Base-by-base conservation (phyloP, 805 yeast genomes). In the Pichia exigua region DNA sequence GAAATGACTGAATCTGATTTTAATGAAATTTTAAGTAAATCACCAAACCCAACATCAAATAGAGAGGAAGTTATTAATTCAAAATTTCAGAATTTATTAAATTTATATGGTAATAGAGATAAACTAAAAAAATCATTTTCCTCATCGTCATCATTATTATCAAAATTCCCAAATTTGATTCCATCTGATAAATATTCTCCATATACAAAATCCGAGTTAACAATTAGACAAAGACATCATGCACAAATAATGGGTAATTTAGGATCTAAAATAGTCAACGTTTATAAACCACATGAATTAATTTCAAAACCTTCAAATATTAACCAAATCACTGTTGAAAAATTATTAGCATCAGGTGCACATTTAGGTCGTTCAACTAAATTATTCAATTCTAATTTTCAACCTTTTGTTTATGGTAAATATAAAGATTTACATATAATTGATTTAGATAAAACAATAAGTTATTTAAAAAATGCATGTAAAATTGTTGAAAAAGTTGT, bases 291-390 rank as follows among this genome's bases (percentile, higher is more conserved):
- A 18, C 82, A 83, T 62, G 73, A 77, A 54, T 86, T 86, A 54
- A 72, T 83, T 30, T 72, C 73, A 44, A 69, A 73, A 24, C 96
- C 96, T 18, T 71, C 77, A 38, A 60, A 73, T 15, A 72, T 81
- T 22, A 68, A 76, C 22, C 79, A 86, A 51, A 65, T 87, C 13
- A 76, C 92, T 2, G 73, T 90, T 39, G 73, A 88, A 30, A 81
- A 81, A 52, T 74, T 94, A 49, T 66, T 92, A 67, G 92, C 97
- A 4, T 88, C 97, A 0, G 97, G 97, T 48, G 92, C 92, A 45
- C 99, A 94, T 67, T 73, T 94, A 59, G 99, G 99, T 28, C 97
- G 92, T 60, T 78, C 96, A n/a, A 84, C 81, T 38, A 73, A 85
- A 3, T 73, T 84, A 55, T 85, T 83, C 80, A 81, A 95, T 59